Percentiles rank a stretch among this genome's conserved stretches.
These are phyloP conservation scores for Pythium oligandrum DNA, from an alignment of 352 stramenopile species.

Conservation along the genomic window DNA sequence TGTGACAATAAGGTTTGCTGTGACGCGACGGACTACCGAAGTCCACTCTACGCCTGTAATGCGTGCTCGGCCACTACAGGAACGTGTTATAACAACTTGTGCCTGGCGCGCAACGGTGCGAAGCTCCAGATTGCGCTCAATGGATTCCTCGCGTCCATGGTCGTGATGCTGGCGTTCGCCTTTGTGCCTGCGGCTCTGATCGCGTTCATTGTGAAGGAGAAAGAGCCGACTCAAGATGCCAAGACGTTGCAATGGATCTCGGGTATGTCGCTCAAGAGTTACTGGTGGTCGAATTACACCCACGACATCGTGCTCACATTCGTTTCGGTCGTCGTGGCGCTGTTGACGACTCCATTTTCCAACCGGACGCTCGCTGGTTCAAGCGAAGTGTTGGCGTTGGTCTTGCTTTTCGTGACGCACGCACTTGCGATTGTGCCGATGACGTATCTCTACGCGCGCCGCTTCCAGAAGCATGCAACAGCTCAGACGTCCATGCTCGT, in stretches of 20 bases:
- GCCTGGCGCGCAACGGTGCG: slow-evolving; percentile 40
- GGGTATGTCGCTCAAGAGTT: slow-evolving; percentile 41
- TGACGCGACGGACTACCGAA: slow-evolving; percentile 22
- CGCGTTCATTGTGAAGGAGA: slow-evolving; percentile 59
- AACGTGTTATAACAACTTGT: slow-evolving; percentile 26
- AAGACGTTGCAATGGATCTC: slow-evolving; percentile 64
- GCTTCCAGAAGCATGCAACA: slow-evolving; percentile 53
- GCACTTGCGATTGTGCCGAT: slow-evolving; percentile 47
- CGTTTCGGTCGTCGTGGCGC: slow-evolving; percentile 32
- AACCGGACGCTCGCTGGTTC: slow-evolving; percentile 23
- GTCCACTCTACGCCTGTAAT: slow-evolving; percentile 38
- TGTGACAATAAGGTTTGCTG: slow-evolving; percentile 36
- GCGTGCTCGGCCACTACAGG: slow-evolving; percentile 13
- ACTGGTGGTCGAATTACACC: slow-evolving; percentile 55
- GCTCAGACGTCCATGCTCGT: slow-evolving; percentile 68
- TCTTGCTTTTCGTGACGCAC: slow-evolving; percentile 37
- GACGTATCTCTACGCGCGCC: slow-evolving; percentile 55
- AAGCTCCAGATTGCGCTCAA: slow-evolving; percentile 66
- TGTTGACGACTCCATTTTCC: slow-evolving; percentile 35
- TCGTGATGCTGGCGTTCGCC: slow-evolving; percentile 64
- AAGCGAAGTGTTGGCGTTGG: slow-evolving; percentile 34
- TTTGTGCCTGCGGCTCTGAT: slow-evolving; percentile 66
- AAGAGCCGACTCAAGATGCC: slow-evolving; percentile 58
- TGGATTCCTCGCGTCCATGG: slow-evolving; percentile 49
- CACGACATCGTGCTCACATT: slow-evolving; percentile 47